Evolutionary conservation across 495 filamentous ascomycete genomes (phyloP).

Genomic region (Aspergillus conjunctus): DNA sequence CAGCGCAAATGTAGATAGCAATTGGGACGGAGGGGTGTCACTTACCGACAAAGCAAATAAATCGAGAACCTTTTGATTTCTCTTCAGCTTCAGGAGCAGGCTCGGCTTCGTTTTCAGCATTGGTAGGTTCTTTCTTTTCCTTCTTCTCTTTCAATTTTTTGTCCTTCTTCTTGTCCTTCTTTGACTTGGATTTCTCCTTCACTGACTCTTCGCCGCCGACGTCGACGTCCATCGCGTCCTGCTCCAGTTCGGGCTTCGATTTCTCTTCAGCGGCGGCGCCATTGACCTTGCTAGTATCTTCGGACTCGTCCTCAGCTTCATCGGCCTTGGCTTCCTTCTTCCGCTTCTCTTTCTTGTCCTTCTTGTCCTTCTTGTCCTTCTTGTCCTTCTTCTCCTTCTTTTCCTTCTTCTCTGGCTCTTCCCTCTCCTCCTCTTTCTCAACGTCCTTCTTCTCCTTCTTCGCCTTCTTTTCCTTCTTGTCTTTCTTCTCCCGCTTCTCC

Average conservation of each 20-base stretch:
- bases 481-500: slow-evolving; percentile 45
- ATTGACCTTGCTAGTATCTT: slow-evolving; percentile 23
- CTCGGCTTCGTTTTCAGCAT: slow-evolving; percentile 21
- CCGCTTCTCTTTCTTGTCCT: slow-evolving; percentile 14
- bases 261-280: slow-evolving; percentile 19
- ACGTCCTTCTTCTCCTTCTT: slow-evolving; percentile 40
- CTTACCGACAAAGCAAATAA: slow-evolving; percentile 83
- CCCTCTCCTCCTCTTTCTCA: slow-evolving; percentile 34
- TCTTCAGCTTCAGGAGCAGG: slow-evolving; percentile 24
- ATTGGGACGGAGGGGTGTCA: too few species aligned
- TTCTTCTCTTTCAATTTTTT: slow-evolving; percentile 23
- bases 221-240: slow-evolving; percentile 16
- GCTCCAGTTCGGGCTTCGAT: slow-evolving; percentile 5
- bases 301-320: slow-evolving; percentile 21
- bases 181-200: slow-evolving; percentile 18
- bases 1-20: too few species aligned
- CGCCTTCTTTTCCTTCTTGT: slow-evolving; percentile 28
- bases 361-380: slow-evolving; percentile 11
- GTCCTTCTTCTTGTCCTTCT: slow-evolving; percentile 21
- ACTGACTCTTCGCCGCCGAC: slow-evolving; percentile 2
- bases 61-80: slow-evolving; percentile 57
- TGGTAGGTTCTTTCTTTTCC: slow-evolving; percentile 17
- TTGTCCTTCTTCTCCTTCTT: slow-evolving; percentile 17
- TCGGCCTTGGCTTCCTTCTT: slow-evolving; percentile 6
- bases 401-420: slow-evolving; percentile 24